Evolutionary conservation across 2,329 filamentous ascomycete genomes (phyloP).

Genomic region (Apiospora pterosperma): DNA sequence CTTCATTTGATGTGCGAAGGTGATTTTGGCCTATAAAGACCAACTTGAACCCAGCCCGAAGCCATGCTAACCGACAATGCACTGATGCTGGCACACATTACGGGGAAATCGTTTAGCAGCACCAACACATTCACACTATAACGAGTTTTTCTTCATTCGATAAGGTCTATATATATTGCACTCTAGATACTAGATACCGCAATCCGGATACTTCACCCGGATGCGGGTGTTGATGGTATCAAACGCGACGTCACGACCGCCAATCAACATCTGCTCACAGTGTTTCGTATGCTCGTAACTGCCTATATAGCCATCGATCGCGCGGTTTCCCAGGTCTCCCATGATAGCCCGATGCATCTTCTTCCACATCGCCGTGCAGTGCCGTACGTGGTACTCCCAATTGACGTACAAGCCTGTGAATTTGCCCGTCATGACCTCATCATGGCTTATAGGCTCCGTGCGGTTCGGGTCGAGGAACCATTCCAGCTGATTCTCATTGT

Average conservation of each 20-base stretch:
- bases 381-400: conserved; percentile 16
- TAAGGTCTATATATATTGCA: no score
- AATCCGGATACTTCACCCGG: not conserved
- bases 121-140: not conserved
- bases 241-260: not conserved
- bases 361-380: conserved; percentile 19
- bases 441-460: conserved; percentile 8
- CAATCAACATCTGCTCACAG: conserved; percentile 15
- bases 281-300: conserved; percentile 16
- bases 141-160: no score
- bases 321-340: not conserved
- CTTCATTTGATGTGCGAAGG: no score
- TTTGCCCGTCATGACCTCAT: conserved; percentile 11
- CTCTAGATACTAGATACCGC: no score
- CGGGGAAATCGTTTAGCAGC: not conserved
- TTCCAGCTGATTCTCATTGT: conserved; percentile 1
- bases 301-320: conserved; percentile 18
- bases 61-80: no score
- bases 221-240: not conserved
- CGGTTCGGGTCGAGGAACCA: conserved; percentile 12
- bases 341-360: conserved; percentile 16
- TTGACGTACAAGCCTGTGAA: conserved; percentile 11
- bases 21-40: no score
- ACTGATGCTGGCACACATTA: not conserved
- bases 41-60: no score